Conservation (phyloP, 306 rosid species). For the Gastrolobium villosum region DNA sequence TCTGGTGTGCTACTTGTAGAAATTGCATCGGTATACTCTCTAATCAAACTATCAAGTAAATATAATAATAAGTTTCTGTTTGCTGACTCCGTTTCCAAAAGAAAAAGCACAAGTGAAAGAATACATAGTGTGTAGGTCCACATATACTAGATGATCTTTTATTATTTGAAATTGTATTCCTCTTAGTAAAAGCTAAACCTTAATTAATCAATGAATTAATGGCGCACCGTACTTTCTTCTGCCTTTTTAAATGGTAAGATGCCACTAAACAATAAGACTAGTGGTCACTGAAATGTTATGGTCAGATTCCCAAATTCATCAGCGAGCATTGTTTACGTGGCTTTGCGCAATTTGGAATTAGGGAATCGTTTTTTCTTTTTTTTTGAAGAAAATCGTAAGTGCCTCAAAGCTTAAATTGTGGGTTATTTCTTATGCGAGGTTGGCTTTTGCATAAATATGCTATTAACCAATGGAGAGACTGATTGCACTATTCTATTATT, state of each 20-base stretch:
- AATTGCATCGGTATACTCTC: constrained; percentile 14
- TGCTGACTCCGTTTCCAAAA: constrained; percentile 55
- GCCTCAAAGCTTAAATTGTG: constrained; percentile 6
- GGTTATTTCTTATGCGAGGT: background rate
- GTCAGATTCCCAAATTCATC: constrained; percentile 45
- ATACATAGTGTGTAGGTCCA: constrained; percentile 32
- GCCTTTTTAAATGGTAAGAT: constrained; percentile 27
- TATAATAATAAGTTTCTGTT: constrained; percentile 32
- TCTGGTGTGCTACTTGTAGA: constrained; percentile 10
- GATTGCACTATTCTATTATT: constrained; percentile 17
- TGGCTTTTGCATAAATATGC: constrained; percentile 33
- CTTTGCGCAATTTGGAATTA: constrained; percentile 38
- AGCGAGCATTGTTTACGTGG: constrained; percentile 39
- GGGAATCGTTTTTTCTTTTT: constrained; percentile 37
- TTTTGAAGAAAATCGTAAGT: background rate
- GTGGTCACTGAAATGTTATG: constrained; percentile 41
- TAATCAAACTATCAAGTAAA: background rate
- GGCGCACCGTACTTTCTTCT: constrained; percentile 44
- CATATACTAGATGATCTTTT: constrained; percentile 1
- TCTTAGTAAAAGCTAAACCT: constrained; percentile 32
- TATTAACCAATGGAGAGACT: constrained; percentile 17
- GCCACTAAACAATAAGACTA: constrained; percentile 42
- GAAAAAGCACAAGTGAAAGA: constrained; percentile 44
- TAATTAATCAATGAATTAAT: constrained; percentile 45
- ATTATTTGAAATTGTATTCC: constrained; percentile 40